Evolutionary conservation across 139 green algal genomes (phyloP).

Genomic region (Closterium sp.): DNA sequence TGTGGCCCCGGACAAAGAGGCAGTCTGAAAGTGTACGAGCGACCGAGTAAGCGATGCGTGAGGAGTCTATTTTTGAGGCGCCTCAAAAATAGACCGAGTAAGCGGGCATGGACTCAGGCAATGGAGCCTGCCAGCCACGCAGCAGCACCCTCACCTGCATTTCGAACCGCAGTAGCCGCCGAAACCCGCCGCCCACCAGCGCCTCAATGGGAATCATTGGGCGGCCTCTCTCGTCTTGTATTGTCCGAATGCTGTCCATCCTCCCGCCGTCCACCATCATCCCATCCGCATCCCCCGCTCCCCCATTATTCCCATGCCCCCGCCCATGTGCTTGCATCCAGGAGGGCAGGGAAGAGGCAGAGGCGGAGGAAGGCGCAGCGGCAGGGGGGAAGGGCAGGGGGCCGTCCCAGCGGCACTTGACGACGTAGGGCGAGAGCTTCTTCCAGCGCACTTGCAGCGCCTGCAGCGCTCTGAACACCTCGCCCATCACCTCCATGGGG

Average conservation of each 20-base stretch:
- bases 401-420: conserved; percentile 79
- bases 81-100: too few relatives aligned
- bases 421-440: conserved; percentile 85
- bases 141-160: background rate
- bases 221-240: background rate
- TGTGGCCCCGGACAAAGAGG: too few relatives aligned
- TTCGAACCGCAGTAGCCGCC: background rate
- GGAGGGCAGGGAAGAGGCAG: background rate
- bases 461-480: conserved; percentile 67
- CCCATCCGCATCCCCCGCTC: background rate
- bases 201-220: background rate
- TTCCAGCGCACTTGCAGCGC: conserved; percentile 80
- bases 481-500: conserved; percentile 79
- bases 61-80: too few relatives aligned
- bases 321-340: background rate
- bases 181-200: background rate
- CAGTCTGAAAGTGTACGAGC: too few relatives aligned
- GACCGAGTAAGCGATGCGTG: too few relatives aligned
- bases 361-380: background rate
- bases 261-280: background rate
- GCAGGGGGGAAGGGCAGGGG: background rate
- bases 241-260: background rate
- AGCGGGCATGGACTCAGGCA: too few relatives aligned
- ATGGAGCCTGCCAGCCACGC: background rate
- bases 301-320: background rate